A percentile compares a stretch with the other conserved stretches of the same genome.
Conservation (phyloP, 225 moss, liverwort and hornwort species). For the Marchantia polymorpha region DNA sequence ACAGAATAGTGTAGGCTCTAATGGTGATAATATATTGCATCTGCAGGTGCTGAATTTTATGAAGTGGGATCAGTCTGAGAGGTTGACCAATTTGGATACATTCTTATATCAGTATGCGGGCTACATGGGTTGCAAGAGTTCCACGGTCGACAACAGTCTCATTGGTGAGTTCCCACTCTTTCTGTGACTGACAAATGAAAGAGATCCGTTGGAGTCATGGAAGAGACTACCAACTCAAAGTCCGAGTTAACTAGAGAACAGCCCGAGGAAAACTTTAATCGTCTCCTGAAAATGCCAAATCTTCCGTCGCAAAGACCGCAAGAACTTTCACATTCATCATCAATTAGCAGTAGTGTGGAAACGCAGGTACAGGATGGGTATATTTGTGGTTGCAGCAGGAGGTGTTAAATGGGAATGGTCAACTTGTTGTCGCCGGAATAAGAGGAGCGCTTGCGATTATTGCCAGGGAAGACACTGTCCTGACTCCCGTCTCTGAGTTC, state of each 20-base stretch:
- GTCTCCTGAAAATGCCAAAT: neutral
- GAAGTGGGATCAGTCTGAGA: neutral
- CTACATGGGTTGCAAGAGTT: slow-evolving; percentile 28
- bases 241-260: neutral
- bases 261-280: neutral
- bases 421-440: slow-evolving; percentile 18
- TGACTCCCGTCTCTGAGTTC: slow-evolving; percentile 26
- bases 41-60: slow-evolving; percentile 25
- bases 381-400: slow-evolving; percentile 31
- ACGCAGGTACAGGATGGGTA: slow-evolving; percentile 34
- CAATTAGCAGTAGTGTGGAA: neutral
- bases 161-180: slow-evolving; percentile 5
- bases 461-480: neutral
- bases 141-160: slow-evolving; percentile 27
- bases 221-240: too few species aligned
- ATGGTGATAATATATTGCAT: neutral
- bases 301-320: neutral
- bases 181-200: too few species aligned
- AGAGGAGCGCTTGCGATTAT: slow-evolving; percentile 15
- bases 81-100: neutral
- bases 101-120: slow-evolving; percentile 18
- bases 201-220: too few species aligned
- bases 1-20: neutral
- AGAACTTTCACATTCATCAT: neutral
- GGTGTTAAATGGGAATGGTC: slow-evolving; percentile 22